Evolutionary conservation across 225 moss, liverwort and hornwort genomes (phyloP), one percentile per base, ranked within the genome.

Genomic region (Straminergon stramineum): DNA sequence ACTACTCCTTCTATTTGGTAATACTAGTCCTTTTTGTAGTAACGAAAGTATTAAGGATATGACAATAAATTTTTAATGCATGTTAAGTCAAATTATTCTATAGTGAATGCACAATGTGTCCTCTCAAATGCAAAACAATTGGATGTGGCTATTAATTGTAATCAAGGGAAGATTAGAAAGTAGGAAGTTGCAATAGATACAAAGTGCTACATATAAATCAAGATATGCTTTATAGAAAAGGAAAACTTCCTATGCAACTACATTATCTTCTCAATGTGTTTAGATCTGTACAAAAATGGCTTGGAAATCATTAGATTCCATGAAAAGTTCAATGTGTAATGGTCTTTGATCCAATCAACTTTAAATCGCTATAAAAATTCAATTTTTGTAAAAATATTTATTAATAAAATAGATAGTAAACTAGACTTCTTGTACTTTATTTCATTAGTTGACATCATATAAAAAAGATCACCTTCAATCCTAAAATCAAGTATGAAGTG

Each of bases 201-300:
- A 73, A 26, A 41, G 15, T 39, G 14, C 4, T 5, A 26, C 15
- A 41, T 1, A 26, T 39, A 70, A 39, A 39, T 22, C 39, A 39
- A 6, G 15, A 39, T 43, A 26, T 5, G 9, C 43, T 73, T 73
- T 27, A 27, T 27, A 27, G 27, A 24, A 1, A 73, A 27, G 3
- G 43, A 73, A 43, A 27, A 27, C 27, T 73, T 43, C 27, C 27
- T 73, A 11, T 73, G 27, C 34, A 66, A 66, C 66, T 66, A 66
- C 34, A 17, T 16, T 31, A 7, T 14, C 4, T 23, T 39, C 1
- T 13, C 7, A 23, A 24, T 39, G 14, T 70, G 1, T 70, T 73
- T 27, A 8, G 9, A 73, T 43, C 5, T 73, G 6, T 1, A 43
- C 3, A 16, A 15, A 13, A 73, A 41, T 0, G 6, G 0, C 6